Evolutionary conservation across 106 monocot species (phyloP), one percentile per base, ranked within the genome.

Genomic region (Platanthera zijinensis): DNA sequence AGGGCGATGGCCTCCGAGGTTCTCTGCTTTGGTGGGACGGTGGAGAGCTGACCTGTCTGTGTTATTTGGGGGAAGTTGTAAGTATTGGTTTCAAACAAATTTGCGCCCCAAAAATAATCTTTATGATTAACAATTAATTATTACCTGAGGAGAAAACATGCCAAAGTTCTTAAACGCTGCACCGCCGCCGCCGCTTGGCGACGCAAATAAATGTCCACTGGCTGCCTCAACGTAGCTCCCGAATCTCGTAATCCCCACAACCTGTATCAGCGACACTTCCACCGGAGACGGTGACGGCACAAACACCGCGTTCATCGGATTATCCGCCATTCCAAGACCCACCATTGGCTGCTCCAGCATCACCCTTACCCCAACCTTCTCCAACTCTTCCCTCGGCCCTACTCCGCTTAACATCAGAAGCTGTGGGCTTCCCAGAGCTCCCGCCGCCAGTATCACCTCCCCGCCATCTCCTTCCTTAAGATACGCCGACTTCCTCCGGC

Each of bases 221-320:
- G 83, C 82, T 13, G 83, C 84, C 76, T 93, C 93, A 53, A 93
- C 88, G 83, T 83, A 93, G 78, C 70, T 82, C 10, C 88, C 93
- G 8, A 83, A 83, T 5, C 50, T 6, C 1, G 93, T 88, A 73
- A 93, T 90, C 28, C 90, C 90, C 7, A 88, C 93, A 5, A 90
- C 86, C 73, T 93, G 88, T 12, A 90, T 82, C 49, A 93, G 88
- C 0, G 93, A 90, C 14, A 76, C 39, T 71, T 86, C 88, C 8
- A 93, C 93, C 0, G 86, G 84, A 9, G 5, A 0, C 0, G 88
- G 90, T 2, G 93, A 90, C 2, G 93, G 90, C 8, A 94, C 70
- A 75, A 73, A 94, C 48, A 94, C 86, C 59, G 88, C 83, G 67
- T 88, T 94, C 90, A 90, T 90, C 57, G 93, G 88, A 70, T 94